Evolutionary conservation across 179 eudicot genomes (phyloP).

Genomic region (Spergularia azorica): DNA sequence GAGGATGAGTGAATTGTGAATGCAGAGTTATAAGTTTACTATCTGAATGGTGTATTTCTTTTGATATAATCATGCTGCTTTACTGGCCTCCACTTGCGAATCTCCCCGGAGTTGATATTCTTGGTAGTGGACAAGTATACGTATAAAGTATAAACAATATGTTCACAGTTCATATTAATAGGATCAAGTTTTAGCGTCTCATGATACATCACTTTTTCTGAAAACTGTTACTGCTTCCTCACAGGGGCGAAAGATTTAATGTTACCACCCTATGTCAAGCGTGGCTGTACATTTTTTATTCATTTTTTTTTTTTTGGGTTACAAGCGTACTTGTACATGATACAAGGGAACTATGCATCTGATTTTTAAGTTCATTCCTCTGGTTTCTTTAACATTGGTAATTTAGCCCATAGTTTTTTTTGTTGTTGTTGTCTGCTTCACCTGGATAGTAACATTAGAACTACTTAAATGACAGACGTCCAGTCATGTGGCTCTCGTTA

Average conservation of each 20-base stretch:
- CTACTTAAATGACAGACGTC: constrained; percentile 58
- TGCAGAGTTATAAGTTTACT: neutral
- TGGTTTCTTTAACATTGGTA: neutral
- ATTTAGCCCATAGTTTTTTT: neutral
- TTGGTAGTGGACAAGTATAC: neutral
- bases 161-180: neutral
- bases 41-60: neutral
- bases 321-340: neutral
- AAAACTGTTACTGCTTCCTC: neutral
- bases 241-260: too few relatives aligned
- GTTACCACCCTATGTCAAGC: too few relatives aligned
- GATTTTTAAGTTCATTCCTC: neutral
- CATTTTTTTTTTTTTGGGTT: too few relatives aligned
- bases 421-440: constrained; percentile 1
- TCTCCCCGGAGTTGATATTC: neutral
- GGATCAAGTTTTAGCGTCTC: neutral
- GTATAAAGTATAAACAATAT: too few relatives aligned
- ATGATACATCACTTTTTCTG: neutral
- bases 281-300: too few relatives aligned
- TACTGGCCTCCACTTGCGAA: neutral
- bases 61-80: neutral
- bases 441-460: constrained; percentile 9
- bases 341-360: neutral
- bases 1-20: constrained; percentile 11
- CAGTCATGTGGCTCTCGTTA: constrained; percentile 63